phyloP scores from a whole-genome alignment of 139 green algal genomes.

The Zygnema cylindricum region DNA sequence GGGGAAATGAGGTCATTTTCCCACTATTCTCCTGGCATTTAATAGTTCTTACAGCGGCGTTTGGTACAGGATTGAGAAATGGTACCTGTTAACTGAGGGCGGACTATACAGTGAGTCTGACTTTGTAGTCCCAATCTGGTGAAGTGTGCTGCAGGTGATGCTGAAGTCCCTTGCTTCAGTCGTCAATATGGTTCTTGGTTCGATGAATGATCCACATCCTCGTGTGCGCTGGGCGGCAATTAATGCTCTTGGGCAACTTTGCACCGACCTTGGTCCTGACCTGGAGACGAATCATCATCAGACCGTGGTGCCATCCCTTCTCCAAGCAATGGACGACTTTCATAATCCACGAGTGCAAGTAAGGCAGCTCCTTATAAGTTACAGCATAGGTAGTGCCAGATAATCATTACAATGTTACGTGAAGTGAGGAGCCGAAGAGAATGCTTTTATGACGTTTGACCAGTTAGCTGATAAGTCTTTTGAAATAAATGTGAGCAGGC shows the following conservation, averaged over 20 bases:
- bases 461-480: too few species aligned
- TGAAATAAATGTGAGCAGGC: too few species aligned
- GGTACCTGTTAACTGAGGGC: too few species aligned
- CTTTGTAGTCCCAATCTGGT: slow-evolving; percentile 67
- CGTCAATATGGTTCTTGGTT: slow-evolving; percentile 75
- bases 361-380: background rate
- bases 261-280: slow-evolving; percentile 94
- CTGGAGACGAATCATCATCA: slow-evolving; percentile 78
- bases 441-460: too few species aligned
- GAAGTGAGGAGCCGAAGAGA: too few species aligned
- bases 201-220: slow-evolving; percentile 65
- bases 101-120: background rate
- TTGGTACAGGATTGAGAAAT: too few species aligned
- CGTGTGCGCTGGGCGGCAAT: slow-evolving; percentile 94
- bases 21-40: too few species aligned
- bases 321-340: slow-evolving; percentile 86
- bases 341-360: slow-evolving; percentile 79
- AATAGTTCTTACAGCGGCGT: too few species aligned
- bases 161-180: slow-evolving; percentile 76
- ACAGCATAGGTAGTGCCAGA: background rate
- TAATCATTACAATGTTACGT: too few species aligned
- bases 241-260: slow-evolving; percentile 97
- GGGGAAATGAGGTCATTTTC: too few species aligned
- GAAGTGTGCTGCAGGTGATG: slow-evolving; percentile 61
- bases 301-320: slow-evolving; percentile 61